Conservation (phyloP, 768 basidiomycete genomes). For the Termitomyces sp. region DNA sequence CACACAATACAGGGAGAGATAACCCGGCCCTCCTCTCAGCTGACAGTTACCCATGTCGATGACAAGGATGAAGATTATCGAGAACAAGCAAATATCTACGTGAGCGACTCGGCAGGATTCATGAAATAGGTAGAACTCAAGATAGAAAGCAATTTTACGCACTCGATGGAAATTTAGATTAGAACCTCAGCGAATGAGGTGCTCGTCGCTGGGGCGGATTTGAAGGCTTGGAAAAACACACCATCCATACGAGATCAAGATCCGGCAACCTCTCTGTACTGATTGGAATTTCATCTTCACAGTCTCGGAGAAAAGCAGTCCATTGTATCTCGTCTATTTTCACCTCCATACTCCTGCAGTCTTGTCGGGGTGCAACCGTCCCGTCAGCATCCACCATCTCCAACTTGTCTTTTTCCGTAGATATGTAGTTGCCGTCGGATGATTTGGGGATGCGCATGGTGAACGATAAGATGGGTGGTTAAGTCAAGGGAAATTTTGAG, state of each 20-base stretch:
- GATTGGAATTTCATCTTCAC: conserved; percentile 70
- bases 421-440: conserved; percentile 64
- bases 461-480: conserved; percentile 77
- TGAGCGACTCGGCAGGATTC: conserved; percentile 63
- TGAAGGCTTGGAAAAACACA: conserved; percentile 67
- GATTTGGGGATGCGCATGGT: conserved; percentile 65
- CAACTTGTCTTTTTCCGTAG: conserved; percentile 63
- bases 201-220: conserved; percentile 70
- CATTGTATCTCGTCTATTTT: conserved; percentile 68
- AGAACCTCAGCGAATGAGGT: conserved; percentile 63
- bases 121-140: conserved; percentile 64
- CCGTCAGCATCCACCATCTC: conserved; percentile 63
- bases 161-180: conserved; percentile 70
- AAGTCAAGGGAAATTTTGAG: conserved; percentile 73
- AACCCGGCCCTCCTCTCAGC: conserved; percentile 78
- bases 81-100: conserved; percentile 31
- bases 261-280: conserved; percentile 63
- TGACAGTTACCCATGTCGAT: conserved; percentile 19
- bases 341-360: conserved; percentile 58
- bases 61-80: neutral
- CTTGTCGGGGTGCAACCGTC: conserved; percentile 73
- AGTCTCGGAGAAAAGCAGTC: conserved; percentile 70
- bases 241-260: conserved; percentile 70
- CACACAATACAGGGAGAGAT: conserved; percentile 70
- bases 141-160: conserved; percentile 65